phyloP scores from a whole-genome alignment of 495 filamentous ascomycete species.

The Evansstolkia leycettana region DNA sequence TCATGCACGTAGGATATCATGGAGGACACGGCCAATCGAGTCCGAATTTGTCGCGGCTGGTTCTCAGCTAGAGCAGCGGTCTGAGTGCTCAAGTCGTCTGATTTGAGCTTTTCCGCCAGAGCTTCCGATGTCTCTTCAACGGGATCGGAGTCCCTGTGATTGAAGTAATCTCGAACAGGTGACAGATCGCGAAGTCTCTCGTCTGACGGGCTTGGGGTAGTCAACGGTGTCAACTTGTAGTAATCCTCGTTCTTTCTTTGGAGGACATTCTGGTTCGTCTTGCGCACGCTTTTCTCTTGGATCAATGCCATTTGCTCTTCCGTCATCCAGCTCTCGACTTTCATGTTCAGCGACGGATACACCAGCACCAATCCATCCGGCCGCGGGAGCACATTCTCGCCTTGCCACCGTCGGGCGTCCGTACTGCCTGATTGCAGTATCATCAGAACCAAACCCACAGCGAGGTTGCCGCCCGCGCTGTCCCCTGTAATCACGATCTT shows the following conservation, averaged over 20 bases:
- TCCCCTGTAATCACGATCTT: constrained; percentile 78
- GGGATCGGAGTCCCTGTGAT: constrained; percentile 16
- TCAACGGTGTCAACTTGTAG: constrained; percentile 41
- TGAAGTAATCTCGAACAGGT: constrained; percentile 28
- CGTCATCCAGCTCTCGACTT: constrained; percentile 98
- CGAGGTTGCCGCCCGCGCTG: constrained; percentile 86
- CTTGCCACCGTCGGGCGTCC: constrained; percentile 41
- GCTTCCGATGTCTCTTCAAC: constrained; percentile 16
- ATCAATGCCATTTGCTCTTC: constrained; percentile 96
- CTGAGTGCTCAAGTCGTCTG: constrained; percentile 15
- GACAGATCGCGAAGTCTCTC: constrained; percentile 40
- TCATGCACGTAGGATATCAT: constrained; percentile 98
- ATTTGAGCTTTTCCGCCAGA: constrained; percentile 13
- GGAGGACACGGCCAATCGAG: constrained; percentile 79
- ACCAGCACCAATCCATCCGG: constrained; percentile 76
- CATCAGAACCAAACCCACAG: constrained; percentile 75
- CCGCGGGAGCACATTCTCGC: constrained; percentile 50
- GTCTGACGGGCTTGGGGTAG: constrained; percentile 55
- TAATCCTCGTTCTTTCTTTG: constrained; percentile 67
- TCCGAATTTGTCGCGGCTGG: constrained; percentile 60
- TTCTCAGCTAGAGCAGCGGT: constrained; percentile 30
- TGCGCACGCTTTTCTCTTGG: constrained; percentile 64
- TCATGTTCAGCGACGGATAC: constrained; percentile 87
- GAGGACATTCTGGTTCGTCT: constrained; percentile 64
- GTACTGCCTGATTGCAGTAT: constrained; percentile 59